phyloP scores from a whole-genome alignment of 805 yeast species.

The Yarrowia osloensis region DNA sequence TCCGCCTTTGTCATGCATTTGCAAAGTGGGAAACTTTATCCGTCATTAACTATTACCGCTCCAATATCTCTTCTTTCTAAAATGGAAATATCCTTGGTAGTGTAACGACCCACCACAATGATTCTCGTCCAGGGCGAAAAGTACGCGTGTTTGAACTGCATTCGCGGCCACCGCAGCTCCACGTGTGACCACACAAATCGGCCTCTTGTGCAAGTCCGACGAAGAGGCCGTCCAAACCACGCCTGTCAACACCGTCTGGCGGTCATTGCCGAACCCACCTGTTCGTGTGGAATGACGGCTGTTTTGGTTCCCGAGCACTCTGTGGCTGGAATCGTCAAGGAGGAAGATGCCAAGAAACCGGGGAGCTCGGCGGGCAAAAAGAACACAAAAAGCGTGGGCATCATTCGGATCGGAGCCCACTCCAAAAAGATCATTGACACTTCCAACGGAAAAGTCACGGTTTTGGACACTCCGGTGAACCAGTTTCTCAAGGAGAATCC shows the following conservation, averaged over 20 bases:
- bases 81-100: neutral
- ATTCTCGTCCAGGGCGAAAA: constrained; percentile 76
- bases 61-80: neutral
- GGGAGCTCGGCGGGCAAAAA: neutral
- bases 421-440: constrained; percentile 37
- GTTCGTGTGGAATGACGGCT: constrained; percentile 27
- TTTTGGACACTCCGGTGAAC: constrained; percentile 32
- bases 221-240: constrained; percentile 83
- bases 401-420: constrained; percentile 35
- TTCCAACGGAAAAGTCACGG: constrained; percentile 34
- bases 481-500: constrained; percentile 29
- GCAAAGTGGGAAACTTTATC: neutral
- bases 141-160: constrained; percentile 69
- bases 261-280: constrained; percentile 35
- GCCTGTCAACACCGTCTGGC: constrained; percentile 62
- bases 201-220: constrained; percentile 79
- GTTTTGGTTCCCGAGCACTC: constrained; percentile 24
- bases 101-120: constrained; percentile 55
- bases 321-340: constrained; percentile 26
- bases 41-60: neutral
- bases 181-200: constrained; percentile 80
- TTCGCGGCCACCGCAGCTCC: constrained; percentile 89
- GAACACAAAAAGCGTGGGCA: constrained; percentile 32
- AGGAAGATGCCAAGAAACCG: constrained; percentile 10
- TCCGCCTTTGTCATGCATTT: constrained; percentile 17